These are phyloP conservation scores for Gliomastix tumulicola DNA, from an alignment of 2,329 filamentous ascomycete genomes.

Conservation along the genomic window DNA sequence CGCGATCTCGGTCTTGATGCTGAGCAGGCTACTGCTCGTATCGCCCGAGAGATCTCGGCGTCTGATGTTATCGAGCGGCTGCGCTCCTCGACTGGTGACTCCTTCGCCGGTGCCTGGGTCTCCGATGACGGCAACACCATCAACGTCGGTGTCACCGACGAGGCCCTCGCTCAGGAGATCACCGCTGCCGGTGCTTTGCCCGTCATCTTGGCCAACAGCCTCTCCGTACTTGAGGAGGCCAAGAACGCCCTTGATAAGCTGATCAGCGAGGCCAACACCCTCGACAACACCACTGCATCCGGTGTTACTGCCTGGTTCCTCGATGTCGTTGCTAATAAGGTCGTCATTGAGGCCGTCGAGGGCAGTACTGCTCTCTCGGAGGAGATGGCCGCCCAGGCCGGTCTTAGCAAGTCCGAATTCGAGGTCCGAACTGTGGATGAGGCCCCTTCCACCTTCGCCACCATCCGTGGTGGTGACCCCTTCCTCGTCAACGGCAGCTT, in stretches of 20 bases:
- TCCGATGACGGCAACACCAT: slow-evolving; percentile 21
- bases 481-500: slow-evolving; percentile 4
- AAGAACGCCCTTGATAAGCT: slow-evolving; percentile 32
- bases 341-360: slow-evolving; percentile 5
- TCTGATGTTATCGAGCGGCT: slow-evolving; percentile 26
- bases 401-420: slow-evolving; percentile 6
- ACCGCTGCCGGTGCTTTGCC: slow-evolving; percentile 24
- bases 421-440: slow-evolving; percentile 4
- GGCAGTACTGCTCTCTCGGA: slow-evolving; percentile 2
- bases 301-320: slow-evolving; percentile 7
- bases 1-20: slow-evolving; percentile 30
- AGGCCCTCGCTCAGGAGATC: slow-evolving; percentile 23
- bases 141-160: slow-evolving; percentile 27
- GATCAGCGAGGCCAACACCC: slow-evolving; percentile 14
- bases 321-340: slow-evolving; percentile 6
- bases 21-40: slow-evolving; percentile 26
- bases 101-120: slow-evolving; percentile 30
- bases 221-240: slow-evolving; percentile 29
- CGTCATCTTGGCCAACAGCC: slow-evolving; percentile 20
- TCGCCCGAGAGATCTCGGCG: slow-evolving; percentile 25
- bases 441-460: slow-evolving; percentile 2
- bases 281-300: slow-evolving; percentile 7
- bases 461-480: slow-evolving; percentile 7
- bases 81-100: slow-evolving; percentile 17
- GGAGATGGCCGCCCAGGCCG: slow-evolving; percentile 4